phyloP scores from a whole-genome alignment of 495 filamentous ascomycete genomes.

The Xanthoparmelia taractica region DNA sequence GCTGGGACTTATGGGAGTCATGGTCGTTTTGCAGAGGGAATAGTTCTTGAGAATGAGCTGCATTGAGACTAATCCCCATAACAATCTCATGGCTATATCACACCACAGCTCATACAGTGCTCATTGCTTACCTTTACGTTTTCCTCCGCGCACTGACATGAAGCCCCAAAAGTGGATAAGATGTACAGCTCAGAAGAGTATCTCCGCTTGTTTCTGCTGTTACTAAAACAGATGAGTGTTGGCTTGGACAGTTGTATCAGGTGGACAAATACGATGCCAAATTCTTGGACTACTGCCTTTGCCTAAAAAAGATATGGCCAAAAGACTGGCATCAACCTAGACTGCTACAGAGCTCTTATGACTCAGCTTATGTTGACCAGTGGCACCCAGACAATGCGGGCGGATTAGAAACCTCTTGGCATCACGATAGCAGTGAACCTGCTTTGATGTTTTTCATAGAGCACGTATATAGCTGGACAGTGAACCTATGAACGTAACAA shows the following conservation, averaged over 20 bases:
- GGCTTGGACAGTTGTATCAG: too few relatives aligned
- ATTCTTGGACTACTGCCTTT: too few relatives aligned
- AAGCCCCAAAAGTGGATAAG: not conserved
- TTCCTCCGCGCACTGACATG: too few relatives aligned
- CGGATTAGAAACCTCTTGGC: not conserved
- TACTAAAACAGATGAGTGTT: too few relatives aligned
- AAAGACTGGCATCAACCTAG: too few relatives aligned
- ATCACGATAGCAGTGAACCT: not conserved
- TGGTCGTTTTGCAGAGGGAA: slow-evolving; percentile 90
- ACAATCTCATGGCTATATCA: not conserved
- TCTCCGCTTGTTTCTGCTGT: too few relatives aligned
- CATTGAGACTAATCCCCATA: not conserved
- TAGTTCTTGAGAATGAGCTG: slow-evolving; percentile 28
- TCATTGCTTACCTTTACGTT: not conserved
- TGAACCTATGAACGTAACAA: too few relatives aligned
- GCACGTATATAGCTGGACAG: too few relatives aligned
- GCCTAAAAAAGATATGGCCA: not conserved
- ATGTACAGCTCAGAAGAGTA: not conserved
- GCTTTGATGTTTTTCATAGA: too few relatives aligned
- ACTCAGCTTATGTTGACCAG: not conserved
- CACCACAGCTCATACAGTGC: not conserved
- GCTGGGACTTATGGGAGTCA: slow-evolving; percentile 87
- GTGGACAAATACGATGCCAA: too few relatives aligned
- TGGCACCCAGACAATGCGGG: not conserved
- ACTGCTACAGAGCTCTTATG: not conserved